Conservation (phyloP, 1,139 yeast genomes). For the Candida glucosophila region DNA sequence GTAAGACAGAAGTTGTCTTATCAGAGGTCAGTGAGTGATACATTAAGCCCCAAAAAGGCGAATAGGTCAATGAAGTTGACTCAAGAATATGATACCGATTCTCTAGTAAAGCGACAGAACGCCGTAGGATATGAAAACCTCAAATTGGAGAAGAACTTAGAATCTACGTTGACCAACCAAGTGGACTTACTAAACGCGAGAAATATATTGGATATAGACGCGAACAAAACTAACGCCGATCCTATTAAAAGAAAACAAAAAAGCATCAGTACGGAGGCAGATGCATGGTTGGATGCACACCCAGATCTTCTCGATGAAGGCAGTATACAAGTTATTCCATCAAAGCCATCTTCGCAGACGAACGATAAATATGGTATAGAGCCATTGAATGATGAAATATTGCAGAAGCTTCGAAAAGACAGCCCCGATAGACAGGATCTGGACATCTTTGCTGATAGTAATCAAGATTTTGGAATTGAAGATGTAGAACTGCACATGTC, state of each 20-base stretch:
- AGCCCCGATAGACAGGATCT: constrained; percentile 5
- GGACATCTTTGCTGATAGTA: constrained; percentile 9
- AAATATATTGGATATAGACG: constrained; percentile 10
- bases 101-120: constrained; percentile 10
- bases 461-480: constrained; percentile 7
- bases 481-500: too few species aligned
- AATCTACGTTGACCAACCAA: constrained; percentile 12
- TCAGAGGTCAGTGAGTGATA: too few species aligned
- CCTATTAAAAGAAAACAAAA: constrained; percentile 18
- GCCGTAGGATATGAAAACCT: constrained; percentile 1
- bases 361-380: too few species aligned
- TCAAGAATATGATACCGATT: constrained; percentile 14
- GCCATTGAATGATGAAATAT: too few species aligned
- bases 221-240: constrained; percentile 19
- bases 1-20: too few species aligned
- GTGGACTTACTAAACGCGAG: constrained; percentile 17
- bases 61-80: constrained; percentile 10
- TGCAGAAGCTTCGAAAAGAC: constrained; percentile 14
- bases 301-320: too few species aligned
- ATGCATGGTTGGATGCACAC: too few species aligned
- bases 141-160: neutral
- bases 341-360: too few species aligned
- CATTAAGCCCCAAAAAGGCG: constrained; percentile 8
- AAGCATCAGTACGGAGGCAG: constrained; percentile 8
- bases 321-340: too few species aligned